Conservation (phyloP, 257 asterid species). For the Ilex asprella region DNA sequence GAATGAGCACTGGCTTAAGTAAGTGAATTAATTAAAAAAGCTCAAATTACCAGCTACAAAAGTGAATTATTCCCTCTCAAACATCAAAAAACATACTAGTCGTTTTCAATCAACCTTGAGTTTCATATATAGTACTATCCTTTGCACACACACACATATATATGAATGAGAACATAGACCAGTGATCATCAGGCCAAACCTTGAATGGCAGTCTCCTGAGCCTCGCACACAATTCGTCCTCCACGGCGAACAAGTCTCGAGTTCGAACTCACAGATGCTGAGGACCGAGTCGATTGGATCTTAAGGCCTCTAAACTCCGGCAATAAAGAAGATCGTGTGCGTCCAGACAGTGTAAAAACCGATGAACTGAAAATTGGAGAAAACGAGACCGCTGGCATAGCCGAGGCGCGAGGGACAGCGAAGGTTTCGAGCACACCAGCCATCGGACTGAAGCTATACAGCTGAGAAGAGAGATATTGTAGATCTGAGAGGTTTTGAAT, state of each 20-base stretch:
- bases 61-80: too few species aligned
- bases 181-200: constrained; percentile 24
- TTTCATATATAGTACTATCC: too few species aligned
- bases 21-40: too few species aligned
- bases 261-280: constrained; percentile 29
- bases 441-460: constrained; percentile 26
- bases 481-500: too few species aligned
- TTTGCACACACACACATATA: too few species aligned
- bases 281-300: constrained; percentile 49
- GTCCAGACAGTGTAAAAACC: constrained; percentile 15
- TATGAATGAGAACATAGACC: too few species aligned
- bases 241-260: constrained; percentile 36
- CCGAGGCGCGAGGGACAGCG: constrained; percentile 60
- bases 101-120: too few species aligned
- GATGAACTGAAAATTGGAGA: constrained; percentile 32
- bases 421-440: constrained; percentile 70
- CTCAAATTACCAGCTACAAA: too few species aligned
- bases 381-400: constrained; percentile 39
- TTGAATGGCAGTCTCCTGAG: constrained; percentile 59
- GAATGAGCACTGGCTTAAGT: too few species aligned
- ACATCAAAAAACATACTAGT: too few species aligned
- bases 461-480: constrained; percentile 5
- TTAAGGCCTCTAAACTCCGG: constrained; percentile 55
- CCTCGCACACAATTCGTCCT: constrained; percentile 66
- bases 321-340: constrained; percentile 42